These are phyloP conservation scores for Fusarium devonianum DNA, from an alignment of 2,329 filamentous ascomycete genomes.

Conservation along the genomic window DNA sequence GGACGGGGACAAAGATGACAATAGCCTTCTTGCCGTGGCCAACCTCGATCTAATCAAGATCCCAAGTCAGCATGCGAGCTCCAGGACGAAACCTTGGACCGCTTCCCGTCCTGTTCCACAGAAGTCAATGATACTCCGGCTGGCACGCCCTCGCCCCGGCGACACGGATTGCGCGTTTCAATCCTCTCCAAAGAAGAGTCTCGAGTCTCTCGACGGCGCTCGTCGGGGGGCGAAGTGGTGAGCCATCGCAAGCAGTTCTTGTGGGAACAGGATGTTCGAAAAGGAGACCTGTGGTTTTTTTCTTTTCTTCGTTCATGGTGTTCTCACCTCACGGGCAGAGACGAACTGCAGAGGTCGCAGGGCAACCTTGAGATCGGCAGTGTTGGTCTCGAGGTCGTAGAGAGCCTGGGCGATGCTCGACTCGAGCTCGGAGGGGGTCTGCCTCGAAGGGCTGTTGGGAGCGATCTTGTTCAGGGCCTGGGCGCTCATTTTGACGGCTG, in stretches of 20 bases:
- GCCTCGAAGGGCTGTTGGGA: slow-evolving; percentile 93
- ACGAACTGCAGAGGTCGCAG: slow-evolving; percentile 98
- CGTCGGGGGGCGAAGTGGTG: slow-evolving; percentile 40
- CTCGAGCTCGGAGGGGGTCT: slow-evolving; percentile 97
- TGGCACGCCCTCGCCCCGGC: slow-evolving; percentile 41
- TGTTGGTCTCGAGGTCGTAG: slow-evolving; percentile 99
- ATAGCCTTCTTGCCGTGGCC: slow-evolving; percentile 99
- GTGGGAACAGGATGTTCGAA: slow-evolving; percentile 54
- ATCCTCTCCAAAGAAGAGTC: slow-evolving; percentile 28
- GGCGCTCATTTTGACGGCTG: slow-evolving; percentile 66
- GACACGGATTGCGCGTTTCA: slow-evolving; percentile 33
- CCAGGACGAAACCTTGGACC: slow-evolving; percentile 75
- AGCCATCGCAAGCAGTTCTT: slow-evolving; percentile 47
- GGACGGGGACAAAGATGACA: slow-evolving; percentile 99
- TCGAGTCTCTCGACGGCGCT: slow-evolving; percentile 39
- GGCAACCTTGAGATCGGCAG: slow-evolving; percentile 93
- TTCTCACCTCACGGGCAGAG: slow-evolving; percentile 98
- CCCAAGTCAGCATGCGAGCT: slow-evolving; percentile 79
- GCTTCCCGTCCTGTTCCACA: slow-evolving; percentile 77
- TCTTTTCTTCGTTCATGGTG: slow-evolving; percentile 38
- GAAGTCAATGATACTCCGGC: slow-evolving; percentile 52
- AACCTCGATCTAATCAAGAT: slow-evolving; percentile 92
- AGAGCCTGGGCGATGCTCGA: slow-evolving; percentile 95
- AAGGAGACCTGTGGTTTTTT: slow-evolving; percentile 14
- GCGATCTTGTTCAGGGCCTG: slow-evolving; percentile 97